A percentile compares a stretch with the other conserved stretches of the same genome.
phyloP scores from a whole-genome alignment of 345 rosid genomes.

The Populus alba region DNA sequence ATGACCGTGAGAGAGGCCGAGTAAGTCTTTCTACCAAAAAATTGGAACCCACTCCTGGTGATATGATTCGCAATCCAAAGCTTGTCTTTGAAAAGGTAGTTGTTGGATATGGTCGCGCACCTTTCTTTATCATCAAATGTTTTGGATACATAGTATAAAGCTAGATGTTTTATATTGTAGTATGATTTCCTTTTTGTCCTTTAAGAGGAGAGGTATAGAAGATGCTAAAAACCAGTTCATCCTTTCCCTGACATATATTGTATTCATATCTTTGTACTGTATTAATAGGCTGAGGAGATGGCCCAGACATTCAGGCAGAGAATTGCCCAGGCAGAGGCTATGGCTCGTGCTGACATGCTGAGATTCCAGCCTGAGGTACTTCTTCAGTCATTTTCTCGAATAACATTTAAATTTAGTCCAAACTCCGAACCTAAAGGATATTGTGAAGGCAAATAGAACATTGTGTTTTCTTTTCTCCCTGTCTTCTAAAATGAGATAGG shows the following conservation, averaged over 20 bases:
- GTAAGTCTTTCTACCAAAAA: slow-evolving; percentile 98
- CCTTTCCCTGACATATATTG: background rate
- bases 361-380: slow-evolving; percentile 96
- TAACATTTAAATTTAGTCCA: background rate
- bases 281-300: slow-evolving; percentile 94
- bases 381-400: background rate
- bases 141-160: background rate
- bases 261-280: background rate
- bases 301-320: slow-evolving; percentile 97
- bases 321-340: slow-evolving; percentile 98
- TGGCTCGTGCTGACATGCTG: slow-evolving; percentile 99
- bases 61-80: slow-evolving; percentile 95
- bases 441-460: background rate
- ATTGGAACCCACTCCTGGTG: slow-evolving; percentile 96
- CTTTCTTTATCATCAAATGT: background rate
- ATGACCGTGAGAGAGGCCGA: slow-evolving; percentile 93
- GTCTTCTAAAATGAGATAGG: background rate
- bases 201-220: background rate
- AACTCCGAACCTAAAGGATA: background rate
- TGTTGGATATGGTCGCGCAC: background rate
- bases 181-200: background rate
- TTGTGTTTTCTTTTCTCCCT: background rate
- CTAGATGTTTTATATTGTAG: background rate
- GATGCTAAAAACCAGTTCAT: background rate
- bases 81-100: slow-evolving; percentile 97